Percentiles rank a stretch among this genome's conserved stretches.
Evolutionary conservation across 129 eudicot species (phyloP).

Genomic region (Flaveria ramosissima): DNA sequence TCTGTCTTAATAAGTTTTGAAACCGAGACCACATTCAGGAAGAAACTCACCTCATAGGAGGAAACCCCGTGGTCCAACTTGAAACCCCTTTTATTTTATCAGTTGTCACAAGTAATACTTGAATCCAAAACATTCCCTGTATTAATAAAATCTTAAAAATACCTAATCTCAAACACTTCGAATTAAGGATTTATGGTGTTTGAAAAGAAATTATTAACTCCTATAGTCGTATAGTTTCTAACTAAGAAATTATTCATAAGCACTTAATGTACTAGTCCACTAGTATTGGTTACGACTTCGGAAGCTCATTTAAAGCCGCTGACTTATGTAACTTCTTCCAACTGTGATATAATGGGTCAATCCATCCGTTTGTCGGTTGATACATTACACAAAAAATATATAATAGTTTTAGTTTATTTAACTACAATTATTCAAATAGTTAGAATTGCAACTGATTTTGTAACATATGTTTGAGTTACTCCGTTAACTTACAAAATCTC

Average conservation of each 20-base stretch:
- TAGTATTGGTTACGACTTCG: constrained; percentile 2
- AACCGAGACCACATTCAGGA: no score
- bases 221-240: neutral
- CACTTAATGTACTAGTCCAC: constrained; percentile 31
- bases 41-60: no score
- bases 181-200: neutral
- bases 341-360: neutral
- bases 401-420: neutral
- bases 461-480: neutral
- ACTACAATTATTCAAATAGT: neutral
- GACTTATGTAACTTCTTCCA: constrained; percentile 7
- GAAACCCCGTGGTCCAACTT: no score
- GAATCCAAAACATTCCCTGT: no score
- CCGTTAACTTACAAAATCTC: neutral
- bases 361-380: neutral
- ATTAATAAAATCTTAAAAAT: no score
- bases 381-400: no score
- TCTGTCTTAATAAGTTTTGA: no score
- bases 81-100: no score
- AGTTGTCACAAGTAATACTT: no score
- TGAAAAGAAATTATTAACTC: neutral
- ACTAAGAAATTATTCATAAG: neutral
- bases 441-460: neutral
- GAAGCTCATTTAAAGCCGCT: constrained; percentile 11
- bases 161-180: no score